Evolutionary conservation across 2,329 filamentous ascomycete genomes (phyloP), one percentile per base, ranked within the genome.

Genomic region (Clarireedia homoeocarpa): DNA sequence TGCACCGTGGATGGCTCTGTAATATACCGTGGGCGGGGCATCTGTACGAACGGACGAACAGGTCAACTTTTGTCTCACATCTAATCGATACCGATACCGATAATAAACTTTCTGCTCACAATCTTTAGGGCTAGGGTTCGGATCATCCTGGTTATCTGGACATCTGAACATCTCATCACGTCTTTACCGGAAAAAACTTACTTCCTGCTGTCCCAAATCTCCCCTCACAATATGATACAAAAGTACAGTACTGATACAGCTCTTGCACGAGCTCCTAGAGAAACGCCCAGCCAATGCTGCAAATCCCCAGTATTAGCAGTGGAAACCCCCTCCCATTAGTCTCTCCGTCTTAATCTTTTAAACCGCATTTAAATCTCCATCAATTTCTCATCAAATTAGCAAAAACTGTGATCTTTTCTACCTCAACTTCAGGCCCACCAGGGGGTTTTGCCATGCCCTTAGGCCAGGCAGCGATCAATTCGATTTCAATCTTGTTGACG

Each of bases 341-440:
- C 17, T 46, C 14, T 24, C 12, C 23, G 17, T 52, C 48, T 6
- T 14, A 20, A 9, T 23, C 4, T 23, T 23, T 49, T 23, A 24
- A 5, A 42, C 40, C 10, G 34, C 26, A 10, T 23, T 36, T 36
- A 24, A 26, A 17, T 45, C 10, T 6, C 44, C 47, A 23, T 51
- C 34, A 51, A 20, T 58, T 49, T 71, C 73, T 79, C 69, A 83
- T 71, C 63, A 95, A 72, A 70, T 94, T 86, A 59, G 86, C 80
- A 71, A 88, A 88, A 27, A 94, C 76, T 1, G 83, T 89, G 56
- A 91, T 78, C 64, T 86, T 86, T 73, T 96, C 91, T 60, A 91
- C 75, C 68, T 94, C 89, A 38, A 86, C 80, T 59, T 85, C 81
- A 9, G 83, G 75, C 0, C 81, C 84, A 26, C 77, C 77, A 0